Evolutionary conservation across 1,139 yeast genomes (phyloP), one percentile per base, ranked within the genome.

Genomic region (Chernovozyma sophiae-reginae): DNA sequence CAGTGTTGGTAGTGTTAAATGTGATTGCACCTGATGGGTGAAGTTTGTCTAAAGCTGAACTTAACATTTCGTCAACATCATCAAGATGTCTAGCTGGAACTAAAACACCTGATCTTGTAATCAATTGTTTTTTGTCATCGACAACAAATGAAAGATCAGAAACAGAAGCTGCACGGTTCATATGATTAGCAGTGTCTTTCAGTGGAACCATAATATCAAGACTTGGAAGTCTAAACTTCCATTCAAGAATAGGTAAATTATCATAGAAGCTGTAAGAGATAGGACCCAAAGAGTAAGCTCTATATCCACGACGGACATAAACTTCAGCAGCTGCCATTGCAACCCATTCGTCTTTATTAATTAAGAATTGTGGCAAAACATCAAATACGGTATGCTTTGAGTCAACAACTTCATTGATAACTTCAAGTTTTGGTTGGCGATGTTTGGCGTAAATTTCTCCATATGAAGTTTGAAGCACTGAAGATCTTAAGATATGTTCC

Each of bases 261-360:
- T 76, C 77, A 43, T 80, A 75, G 55, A 68, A 67, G 46, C 74
- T 77, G 56, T 86, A 86, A 39, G 71, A 66, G 40, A 92, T 75
- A 43, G 81, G 83, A 39, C 87, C 85, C 46, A 92, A 81, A 29
- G 89, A 83, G 65, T 94, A 94, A 31, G 97, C 97, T 58, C 97
- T 81, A 72, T 90, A 92, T 35, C 97, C 95, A 60, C 98, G 85
- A 63, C 98, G 84, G 41, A 90, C 82, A 62, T 92, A 92, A 40
- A 92, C 95, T 64, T 92, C 97, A 34, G 95, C 87, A 31, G 98
- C 97, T 27, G 98, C 97, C 52, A 92, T 77, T 4, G 94, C 85
- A 44, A 92, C 94, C 75, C 87, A 86, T 36, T 86, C 86, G 55
- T 94, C 97, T 17, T 74, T 55, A 51, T 87, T 86, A 37, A 78